Evolutionary conservation across 495 filamentous ascomycete genomes (phyloP), one percentile per base, ranked within the genome.

Genomic region (Aspergillus indologenus): DNA sequence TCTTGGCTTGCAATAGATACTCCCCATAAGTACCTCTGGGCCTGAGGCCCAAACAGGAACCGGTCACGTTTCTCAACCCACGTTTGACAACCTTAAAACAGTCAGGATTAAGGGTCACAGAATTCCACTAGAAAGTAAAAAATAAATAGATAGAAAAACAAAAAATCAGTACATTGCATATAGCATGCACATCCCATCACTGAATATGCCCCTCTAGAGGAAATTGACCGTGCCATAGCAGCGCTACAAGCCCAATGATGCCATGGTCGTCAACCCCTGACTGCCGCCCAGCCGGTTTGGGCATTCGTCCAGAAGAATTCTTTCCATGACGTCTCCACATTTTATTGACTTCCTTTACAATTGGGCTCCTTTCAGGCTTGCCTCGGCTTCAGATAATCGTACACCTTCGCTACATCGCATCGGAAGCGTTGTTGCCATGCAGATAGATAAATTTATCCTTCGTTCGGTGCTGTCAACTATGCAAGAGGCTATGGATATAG

Each of bases 11-110:
- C n/a, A n/a, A n/a, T n/a, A n/a, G n/a, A n/a, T n/a, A 40, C 34
- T 40, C 2, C 34, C 26, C 26, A 29, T 29, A 3, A 29, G 26
- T 29, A 29, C 3, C 26, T 29, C 26, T 29, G 4, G 26, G 26
- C 26, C 26, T 29, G 26, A 29, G 3, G 26, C 4, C 26, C 26
- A 3, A 9, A 29, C 3, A 29, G 26, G 21, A 24, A 15, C 15
- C 20, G 47, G 71, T 73, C 71, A 71, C 71, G 67, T 73, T 73
- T 63, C 3, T 63, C n/a, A n/a, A 62, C 67, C 26, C 52, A 50
- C 45, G 40, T n/a, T n/a, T n/a, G n/a, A n/a, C n/a, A n/a, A n/a
- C n/a, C n/a, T n/a, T n/a, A n/a, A n/a, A n/a, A n/a, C n/a, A n/a
- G n/a, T n/a, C n/a, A n/a, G n/a, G n/a, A n/a, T n/a, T n/a, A n/a